Conservation (phyloP, 169 alveolate genomes). For the Neospora caninum region DNA sequence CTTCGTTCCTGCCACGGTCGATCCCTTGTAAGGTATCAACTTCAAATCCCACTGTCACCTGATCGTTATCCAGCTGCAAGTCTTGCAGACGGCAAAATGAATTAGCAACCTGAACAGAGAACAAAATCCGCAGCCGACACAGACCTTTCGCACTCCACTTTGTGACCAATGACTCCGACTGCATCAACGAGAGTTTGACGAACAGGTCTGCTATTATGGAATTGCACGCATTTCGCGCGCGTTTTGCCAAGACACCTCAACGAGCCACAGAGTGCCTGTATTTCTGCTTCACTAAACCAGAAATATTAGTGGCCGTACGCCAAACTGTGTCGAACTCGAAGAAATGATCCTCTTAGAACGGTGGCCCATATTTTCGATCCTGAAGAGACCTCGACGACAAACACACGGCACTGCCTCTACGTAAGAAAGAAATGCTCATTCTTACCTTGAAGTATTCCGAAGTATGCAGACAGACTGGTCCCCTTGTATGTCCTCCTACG, state of each 20-base stretch:
- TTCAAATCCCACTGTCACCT: conserved; percentile 20
- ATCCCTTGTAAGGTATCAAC: background rate
- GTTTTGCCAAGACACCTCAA: too few species aligned
- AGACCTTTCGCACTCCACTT: background rate
- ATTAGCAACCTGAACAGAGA: conserved; percentile 21
- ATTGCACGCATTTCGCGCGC: too few species aligned
- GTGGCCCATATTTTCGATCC: background rate
- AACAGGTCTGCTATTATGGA: background rate
- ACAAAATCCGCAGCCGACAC: background rate
- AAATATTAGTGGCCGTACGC: background rate
- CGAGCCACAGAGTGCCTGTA: too few species aligned
- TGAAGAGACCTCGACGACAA: too few species aligned
- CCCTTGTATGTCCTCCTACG: conserved; percentile 19
- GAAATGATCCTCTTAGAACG: background rate
- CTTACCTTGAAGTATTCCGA: conserved; percentile 48
- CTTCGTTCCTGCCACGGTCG: too few species aligned
- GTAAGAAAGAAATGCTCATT: background rate
- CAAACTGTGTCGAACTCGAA: background rate
- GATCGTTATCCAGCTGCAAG: background rate
- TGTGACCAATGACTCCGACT: background rate
- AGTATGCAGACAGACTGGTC: conserved; percentile 43
- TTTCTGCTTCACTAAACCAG: background rate
- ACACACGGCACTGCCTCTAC: too few species aligned
- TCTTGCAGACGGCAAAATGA: conserved; percentile 23
- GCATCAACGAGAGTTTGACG: background rate